phyloP scores from a whole-genome alignment of 2,329 filamentous ascomycete genomes.

The Alternaria arbusti region DNA sequence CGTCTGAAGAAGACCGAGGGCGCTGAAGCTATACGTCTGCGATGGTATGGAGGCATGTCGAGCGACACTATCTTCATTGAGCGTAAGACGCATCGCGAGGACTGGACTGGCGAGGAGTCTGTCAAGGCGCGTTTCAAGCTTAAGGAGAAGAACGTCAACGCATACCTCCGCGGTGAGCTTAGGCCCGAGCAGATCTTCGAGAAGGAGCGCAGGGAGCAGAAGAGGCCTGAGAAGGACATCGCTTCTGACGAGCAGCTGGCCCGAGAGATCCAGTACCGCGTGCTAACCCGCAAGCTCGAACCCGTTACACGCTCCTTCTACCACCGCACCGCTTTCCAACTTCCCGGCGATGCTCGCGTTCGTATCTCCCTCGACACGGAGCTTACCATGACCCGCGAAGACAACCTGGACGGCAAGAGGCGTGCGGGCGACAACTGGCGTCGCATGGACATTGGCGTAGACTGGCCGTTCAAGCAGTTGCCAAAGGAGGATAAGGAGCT shows the following conservation, averaged over 20 bases:
- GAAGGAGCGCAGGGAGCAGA: conserved; percentile 93
- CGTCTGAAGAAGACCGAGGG: conserved; percentile 97
- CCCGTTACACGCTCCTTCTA: conserved; percentile 97
- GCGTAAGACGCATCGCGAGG: conserved; percentile 96
- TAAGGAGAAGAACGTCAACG: conserved; percentile 97
- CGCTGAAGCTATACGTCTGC: conserved; percentile 91
- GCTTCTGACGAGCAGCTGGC: conserved; percentile 89
- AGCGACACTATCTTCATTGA: conserved; percentile 95
- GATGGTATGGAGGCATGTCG: conserved; percentile 98
- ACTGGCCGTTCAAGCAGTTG: conserved; percentile 90
- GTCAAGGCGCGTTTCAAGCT: conserved; percentile 95
- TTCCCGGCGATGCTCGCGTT: conserved; percentile 93
- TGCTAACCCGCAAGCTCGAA: conserved; percentile 82
- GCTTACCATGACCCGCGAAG: conserved; percentile 91
- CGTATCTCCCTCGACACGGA: conserved; percentile 97
- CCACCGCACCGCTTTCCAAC: conserved; percentile 96
- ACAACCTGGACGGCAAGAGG: conserved; percentile 82
- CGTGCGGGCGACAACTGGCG: conserved; percentile 91
- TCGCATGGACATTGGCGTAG: conserved; percentile 95
- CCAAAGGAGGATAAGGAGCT: conserved; percentile 83
- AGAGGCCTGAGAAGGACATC: conserved; percentile 91
- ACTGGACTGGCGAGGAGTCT: conserved; percentile 99
- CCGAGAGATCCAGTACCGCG: conserved; percentile 90
- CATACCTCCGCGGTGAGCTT: conserved; percentile 83
- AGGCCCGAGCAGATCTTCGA: conserved; percentile 91